A percentile compares a stretch with the other conserved stretches of the same genome.
phyloP scores from a whole-genome alignment of 345 rosid species.

The Murraya koenigii region DNA sequence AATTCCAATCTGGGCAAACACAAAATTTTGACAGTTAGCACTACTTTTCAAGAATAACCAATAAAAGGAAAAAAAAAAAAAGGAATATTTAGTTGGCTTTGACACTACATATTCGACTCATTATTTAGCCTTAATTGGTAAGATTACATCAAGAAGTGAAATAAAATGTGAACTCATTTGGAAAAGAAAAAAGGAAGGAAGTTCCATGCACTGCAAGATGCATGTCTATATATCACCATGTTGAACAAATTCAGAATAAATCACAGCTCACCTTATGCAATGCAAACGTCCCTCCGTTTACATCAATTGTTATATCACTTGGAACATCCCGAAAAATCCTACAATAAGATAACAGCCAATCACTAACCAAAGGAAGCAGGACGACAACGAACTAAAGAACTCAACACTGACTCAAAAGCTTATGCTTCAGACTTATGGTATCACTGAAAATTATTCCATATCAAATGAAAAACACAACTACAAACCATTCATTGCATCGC shows the following conservation, averaged over 20 bases:
- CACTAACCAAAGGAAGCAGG: slow-evolving; percentile 1
- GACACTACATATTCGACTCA: not conserved
- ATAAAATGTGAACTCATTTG: not conserved
- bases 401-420: not conserved
- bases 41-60: not conserved
- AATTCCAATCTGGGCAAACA: not conserved
- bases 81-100: no score
- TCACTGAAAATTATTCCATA: not conserved
- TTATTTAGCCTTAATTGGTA: not conserved
- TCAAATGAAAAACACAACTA: not conserved
- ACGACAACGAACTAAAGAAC: not conserved
- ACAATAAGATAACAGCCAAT: slow-evolving; percentile 20
- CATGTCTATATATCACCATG: not conserved
- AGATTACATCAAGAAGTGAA: not conserved
- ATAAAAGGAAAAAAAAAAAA: not conserved
- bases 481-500: slow-evolving; percentile 83
- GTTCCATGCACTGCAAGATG: not conserved
- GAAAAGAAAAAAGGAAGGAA: not conserved
- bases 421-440: not conserved
- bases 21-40: not conserved
- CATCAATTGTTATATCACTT: slow-evolving; percentile 85
- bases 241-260: slow-evolving; percentile 7
- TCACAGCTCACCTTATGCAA: slow-evolving; percentile 68
- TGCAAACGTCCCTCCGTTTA: slow-evolving; percentile 69
- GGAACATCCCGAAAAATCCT: slow-evolving; percentile 96